Evolutionary conservation across 192 early-diverging fungal species (phyloP).

Genomic region (Gigaspora rosea): DNA sequence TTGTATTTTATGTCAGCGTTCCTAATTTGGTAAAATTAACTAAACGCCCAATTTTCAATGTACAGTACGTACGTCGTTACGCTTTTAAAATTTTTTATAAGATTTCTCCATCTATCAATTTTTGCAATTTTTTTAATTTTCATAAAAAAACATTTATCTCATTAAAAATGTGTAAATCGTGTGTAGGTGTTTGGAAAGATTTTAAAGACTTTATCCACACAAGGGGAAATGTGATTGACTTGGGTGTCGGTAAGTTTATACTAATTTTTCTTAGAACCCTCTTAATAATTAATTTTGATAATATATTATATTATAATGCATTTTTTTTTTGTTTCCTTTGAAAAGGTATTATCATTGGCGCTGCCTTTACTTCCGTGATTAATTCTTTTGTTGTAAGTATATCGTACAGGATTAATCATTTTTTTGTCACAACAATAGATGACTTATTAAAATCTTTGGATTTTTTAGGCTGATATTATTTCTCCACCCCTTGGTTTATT

Average conservation of each 20-base stretch:
- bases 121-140: too few species aligned
- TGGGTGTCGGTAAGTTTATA: slow-evolving; percentile 12
- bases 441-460: not conserved
- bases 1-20: too few species aligned
- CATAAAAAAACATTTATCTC: too few species aligned
- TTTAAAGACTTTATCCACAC: slow-evolving; percentile 19
- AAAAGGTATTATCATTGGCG: slow-evolving; percentile 48
- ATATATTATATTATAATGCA: not conserved
- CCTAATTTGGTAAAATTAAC: too few species aligned
- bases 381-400: slow-evolving; percentile 39
- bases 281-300: not conserved
- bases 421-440: not conserved
- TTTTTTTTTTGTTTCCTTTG: not conserved
- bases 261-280: too few species aligned
- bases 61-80: too few species aligned
- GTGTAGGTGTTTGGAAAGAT: not conserved
- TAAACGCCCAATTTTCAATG: too few species aligned
- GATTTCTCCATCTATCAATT: too few species aligned
- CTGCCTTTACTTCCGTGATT: slow-evolving; percentile 43
- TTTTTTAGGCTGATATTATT: slow-evolving; percentile 39
- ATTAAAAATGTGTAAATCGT: not conserved
- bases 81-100: too few species aligned
- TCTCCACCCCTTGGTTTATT: slow-evolving; percentile 47
- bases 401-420: not conserved
- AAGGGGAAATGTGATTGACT: slow-evolving; percentile 31